Conservation (phyloP, 1,139 yeast genomes). For the Saccharomyces hybrid region DNA sequence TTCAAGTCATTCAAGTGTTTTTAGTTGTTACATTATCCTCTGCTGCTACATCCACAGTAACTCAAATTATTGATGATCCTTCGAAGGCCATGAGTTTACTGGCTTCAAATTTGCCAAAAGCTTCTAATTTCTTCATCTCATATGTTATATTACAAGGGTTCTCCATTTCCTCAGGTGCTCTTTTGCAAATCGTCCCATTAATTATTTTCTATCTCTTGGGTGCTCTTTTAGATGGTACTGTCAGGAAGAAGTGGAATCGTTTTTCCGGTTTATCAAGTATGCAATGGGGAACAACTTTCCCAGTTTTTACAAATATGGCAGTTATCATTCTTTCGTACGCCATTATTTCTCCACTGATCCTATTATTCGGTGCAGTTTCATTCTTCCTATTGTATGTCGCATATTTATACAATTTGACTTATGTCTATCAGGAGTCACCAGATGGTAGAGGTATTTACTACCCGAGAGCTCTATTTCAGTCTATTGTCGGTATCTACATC, state of each 20-base stretch:
- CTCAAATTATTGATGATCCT: conserved; percentile 59
- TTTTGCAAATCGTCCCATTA: conserved; percentile 70
- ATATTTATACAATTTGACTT: conserved; percentile 69
- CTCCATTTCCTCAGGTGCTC: conserved; percentile 67
- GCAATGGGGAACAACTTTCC: conserved; percentile 87
- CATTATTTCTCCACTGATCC: conserved; percentile 69
- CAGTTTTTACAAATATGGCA: conserved; percentile 73
- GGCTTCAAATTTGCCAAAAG: conserved; percentile 72
- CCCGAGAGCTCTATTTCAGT: conserved; percentile 81
- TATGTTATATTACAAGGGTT: conserved; percentile 76
- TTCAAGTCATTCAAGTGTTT: conserved; percentile 64
- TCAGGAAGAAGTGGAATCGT: conserved; percentile 79
- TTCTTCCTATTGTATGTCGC: conserved; percentile 71
- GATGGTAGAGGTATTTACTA: conserved; percentile 81
- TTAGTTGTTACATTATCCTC: conserved; percentile 63
- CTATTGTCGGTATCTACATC: conserved; percentile 78
- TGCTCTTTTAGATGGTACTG: conserved; percentile 62
- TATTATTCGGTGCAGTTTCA: conserved; percentile 62
- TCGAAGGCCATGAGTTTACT: conserved; percentile 57
- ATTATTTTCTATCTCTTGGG: conserved; percentile 67
- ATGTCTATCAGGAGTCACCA: conserved; percentile 55
- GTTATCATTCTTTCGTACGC: conserved; percentile 75
- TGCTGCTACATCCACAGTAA: conserved; percentile 66
- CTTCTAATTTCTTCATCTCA: conserved; percentile 78
- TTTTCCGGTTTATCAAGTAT: conserved; percentile 54